These are phyloP conservation scores for Cercophora sp. DNA, from an alignment of 495 filamentous ascomycete species.

Conservation along the genomic window DNA sequence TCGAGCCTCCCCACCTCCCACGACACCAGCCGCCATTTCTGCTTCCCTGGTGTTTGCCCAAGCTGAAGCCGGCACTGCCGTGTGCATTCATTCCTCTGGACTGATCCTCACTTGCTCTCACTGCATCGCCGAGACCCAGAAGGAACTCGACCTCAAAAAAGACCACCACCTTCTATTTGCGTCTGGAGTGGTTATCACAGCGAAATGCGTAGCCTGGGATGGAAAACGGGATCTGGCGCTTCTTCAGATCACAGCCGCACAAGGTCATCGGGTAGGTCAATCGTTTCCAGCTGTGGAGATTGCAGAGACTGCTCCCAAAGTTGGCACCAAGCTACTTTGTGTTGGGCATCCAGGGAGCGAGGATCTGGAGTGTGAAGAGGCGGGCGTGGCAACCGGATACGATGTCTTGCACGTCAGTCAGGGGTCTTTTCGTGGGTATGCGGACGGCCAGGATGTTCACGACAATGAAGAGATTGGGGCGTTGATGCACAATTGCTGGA, in stretches of 20 bases:
- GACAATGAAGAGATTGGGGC: constrained; percentile 48
- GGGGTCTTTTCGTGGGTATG: constrained; percentile 36
- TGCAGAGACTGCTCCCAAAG: constrained; percentile 5
- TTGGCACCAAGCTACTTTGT: constrained; percentile 22
- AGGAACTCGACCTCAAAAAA: constrained; percentile 21
- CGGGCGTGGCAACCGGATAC: constrained; percentile 34
- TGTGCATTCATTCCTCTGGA: constrained; percentile 40
- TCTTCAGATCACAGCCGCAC: constrained; percentile 26
- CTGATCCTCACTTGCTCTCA: constrained; percentile 46
- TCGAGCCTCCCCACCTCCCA: constrained; percentile 1
- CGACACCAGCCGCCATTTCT: not conserved
- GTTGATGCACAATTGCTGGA: constrained; percentile 50
- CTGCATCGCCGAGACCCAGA: constrained; percentile 37
- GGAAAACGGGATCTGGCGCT: constrained; percentile 34
- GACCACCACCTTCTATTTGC: constrained; percentile 38
- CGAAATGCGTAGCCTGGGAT: constrained; percentile 37
- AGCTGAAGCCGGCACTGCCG: constrained; percentile 44
- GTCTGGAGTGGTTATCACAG: constrained; percentile 32
- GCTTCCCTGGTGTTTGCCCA: constrained; percentile 48
- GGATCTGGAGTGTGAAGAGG: constrained; percentile 36
- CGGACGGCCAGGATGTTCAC: constrained; percentile 33
- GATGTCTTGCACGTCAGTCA: constrained; percentile 40
- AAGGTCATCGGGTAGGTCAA: not conserved
- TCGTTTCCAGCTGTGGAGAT: constrained; percentile 1
- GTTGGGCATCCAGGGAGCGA: constrained; percentile 45